Evolutionary conservation across 2,329 filamentous ascomycete genomes (phyloP), one percentile per base, ranked within the genome.

Genomic region (Boeremia exigua): DNA sequence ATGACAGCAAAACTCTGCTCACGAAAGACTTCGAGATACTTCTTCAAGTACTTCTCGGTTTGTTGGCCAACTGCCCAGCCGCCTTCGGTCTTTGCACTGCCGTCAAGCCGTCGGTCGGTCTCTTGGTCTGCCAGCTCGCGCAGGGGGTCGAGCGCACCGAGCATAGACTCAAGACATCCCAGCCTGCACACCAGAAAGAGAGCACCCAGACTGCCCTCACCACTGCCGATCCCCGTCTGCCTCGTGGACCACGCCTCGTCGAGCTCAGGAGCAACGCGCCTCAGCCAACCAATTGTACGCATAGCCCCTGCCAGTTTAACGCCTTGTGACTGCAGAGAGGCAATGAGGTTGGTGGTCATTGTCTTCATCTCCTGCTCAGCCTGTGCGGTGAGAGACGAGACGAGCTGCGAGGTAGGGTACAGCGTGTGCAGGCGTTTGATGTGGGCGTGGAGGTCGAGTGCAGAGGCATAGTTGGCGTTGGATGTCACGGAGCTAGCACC

Each of bases 1-100:
- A 98, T 87, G 57, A 98, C 96, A 38, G 89, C 90, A 74, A 99
- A 99, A 72, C 91, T 96, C 76, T 99, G 95, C 76, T 99, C 95
- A 48, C 95, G 89, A 74, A 98, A 98, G 27, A 99, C 92, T 73
- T 99, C 95, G 67, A 99, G 91, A 75, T 96, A 99, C 43, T 93
- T 86, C 75, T 98, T 99, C 38, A 99, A 79, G 68, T 92, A 99
- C 47, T 92, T 85, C 75, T 98, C 95, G 1, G 93, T 97, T 74
- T 98, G 95, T 69, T 96, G 92, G 0, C 94, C 94, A 1, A 86
- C 86, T 2, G 84, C 86, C 84, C 84, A 89, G 32, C 76, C 68
- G 10, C 50, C 83, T 79, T 81, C 40, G 75, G 70, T 45, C 75
- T 60, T 62, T 54, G 71, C 53, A 48, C 66, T 54, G 9, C 60